phyloP scores from a whole-genome alignment of 305 asterid species.

The Stenogyne calaminthoides region DNA sequence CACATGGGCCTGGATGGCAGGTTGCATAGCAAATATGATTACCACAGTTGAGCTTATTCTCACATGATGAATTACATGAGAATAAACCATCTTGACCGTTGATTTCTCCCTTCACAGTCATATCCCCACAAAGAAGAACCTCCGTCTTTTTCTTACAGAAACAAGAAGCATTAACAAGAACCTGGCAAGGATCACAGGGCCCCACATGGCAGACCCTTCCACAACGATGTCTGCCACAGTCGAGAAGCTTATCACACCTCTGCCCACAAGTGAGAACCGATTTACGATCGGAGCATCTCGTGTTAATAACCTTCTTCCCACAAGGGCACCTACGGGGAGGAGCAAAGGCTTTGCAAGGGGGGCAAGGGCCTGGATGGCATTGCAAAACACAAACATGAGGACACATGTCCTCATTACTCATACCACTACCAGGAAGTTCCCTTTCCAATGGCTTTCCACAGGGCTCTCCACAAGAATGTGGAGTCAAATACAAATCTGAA shows the following conservation, averaged over 20 bases:
- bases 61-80: conserved; percentile 73
- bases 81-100: conserved; percentile 71
- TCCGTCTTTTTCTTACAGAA: conserved; percentile 82
- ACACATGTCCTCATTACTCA: conserved; percentile 76
- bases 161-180: conserved; percentile 75
- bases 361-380: conserved; percentile 99
- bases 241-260: conserved; percentile 79
- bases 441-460: conserved; percentile 88
- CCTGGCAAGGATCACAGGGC: conserved; percentile 78
- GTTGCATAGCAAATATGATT: conserved; percentile 69
- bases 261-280: conserved; percentile 88
- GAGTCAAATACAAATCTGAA: conserved; percentile 88
- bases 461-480: conserved; percentile 99
- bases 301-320: conserved; percentile 80
- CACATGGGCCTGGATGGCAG: conserved; percentile 96
- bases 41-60: conserved; percentile 65
- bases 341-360: conserved; percentile 98
- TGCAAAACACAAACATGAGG: conserved; percentile 94
- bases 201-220: conserved; percentile 80
- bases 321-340: conserved; percentile 86
- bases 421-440: conserved; percentile 59
- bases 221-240: conserved; percentile 84
- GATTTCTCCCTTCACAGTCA: conserved; percentile 77
- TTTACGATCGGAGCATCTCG: conserved; percentile 87
- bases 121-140: conserved; percentile 72